Base-by-base conservation (phyloP, 495 filamentous ascomycete genomes). In the Hyphodiscus hymeniophilus region DNA sequence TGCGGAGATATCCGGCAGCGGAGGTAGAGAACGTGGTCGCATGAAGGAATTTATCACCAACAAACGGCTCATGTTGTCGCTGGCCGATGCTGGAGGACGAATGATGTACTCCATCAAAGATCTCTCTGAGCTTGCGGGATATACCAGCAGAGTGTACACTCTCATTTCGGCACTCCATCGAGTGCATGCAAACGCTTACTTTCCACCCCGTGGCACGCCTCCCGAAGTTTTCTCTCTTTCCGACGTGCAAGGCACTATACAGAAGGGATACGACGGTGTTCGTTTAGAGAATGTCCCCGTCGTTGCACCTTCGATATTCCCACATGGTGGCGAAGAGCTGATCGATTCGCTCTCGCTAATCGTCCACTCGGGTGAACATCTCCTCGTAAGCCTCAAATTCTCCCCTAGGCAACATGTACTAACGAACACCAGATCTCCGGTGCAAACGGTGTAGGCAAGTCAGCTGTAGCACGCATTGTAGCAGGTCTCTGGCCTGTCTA, bases 61-160 rank as follows among this genome's bases (percentile, higher is more conserved):
- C 66, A 96, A 97, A 64, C 84, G 94, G 1, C 77, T 99, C 45
- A 97, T 99, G 94, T 77, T 99, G 22, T 96, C 92, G 16, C 76
- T 97, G 13, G 94, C 94, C 3, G 94, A 99, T 63, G 94, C 94
- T 7, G 94, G 94, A 45, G 89, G 90, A 17, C 76, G 94, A 30
- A 92, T 99, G 84, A 99, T 99, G 94, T 97, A 97, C 69, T 88
- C 83, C 53, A 90, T 99, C 68, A 99, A 99, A 68, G 94, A 99
- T 57, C 84, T 99, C 24, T 89, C 90, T 7, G 94, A 97, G 64
- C 70, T 99, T 13, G 94, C 94, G 1, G 94, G 94, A 26, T 87
- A 91, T 66, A 97, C 94, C 1, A 94, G 88, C 15, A 85, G 92
- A 13, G 89, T 99, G 11, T 99, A 95, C 69, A 89, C 85, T 26